These are phyloP conservation scores for Gardenia jasminoides DNA, from an alignment of 257 asterid species.

Conservation along the genomic window DNA sequence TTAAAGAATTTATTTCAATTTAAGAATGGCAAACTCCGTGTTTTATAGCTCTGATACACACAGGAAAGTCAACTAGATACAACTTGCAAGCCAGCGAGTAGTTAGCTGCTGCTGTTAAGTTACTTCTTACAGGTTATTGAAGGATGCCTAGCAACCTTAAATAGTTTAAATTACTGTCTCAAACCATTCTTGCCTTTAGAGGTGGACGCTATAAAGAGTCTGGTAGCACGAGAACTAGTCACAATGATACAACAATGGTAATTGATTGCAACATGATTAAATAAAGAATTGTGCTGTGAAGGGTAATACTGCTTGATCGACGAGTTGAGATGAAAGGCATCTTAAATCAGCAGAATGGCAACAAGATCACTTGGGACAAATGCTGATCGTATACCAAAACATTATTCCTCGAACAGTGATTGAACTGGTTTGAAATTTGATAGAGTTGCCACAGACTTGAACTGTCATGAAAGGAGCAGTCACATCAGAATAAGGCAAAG, in stretches of 20 bases:
- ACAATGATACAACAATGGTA: constrained; percentile 37
- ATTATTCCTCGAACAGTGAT: constrained; percentile 49
- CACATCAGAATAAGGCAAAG: background rate
- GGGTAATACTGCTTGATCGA: constrained; percentile 22
- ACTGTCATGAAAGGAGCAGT: constrained; percentile 45
- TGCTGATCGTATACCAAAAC: constrained; percentile 27
- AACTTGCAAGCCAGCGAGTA: constrained; percentile 47
- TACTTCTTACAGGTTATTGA: constrained; percentile 21
- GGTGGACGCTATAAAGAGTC: constrained; percentile 28
- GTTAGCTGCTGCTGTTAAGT: constrained; percentile 44
- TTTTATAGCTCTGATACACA: constrained; percentile 15
- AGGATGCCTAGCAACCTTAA: constrained; percentile 12
- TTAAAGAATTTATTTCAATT: constrained; percentile 5
- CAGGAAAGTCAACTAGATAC: constrained; percentile 14
- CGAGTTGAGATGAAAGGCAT: constrained; percentile 14
- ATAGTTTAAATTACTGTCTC: constrained; percentile 36
- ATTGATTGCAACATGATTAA: constrained; percentile 40
- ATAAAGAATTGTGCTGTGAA: constrained; percentile 46
- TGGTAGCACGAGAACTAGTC: constrained; percentile 36
- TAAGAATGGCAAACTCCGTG: background rate
- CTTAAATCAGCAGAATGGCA: constrained; percentile 32
- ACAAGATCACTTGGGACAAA: constrained; percentile 28
- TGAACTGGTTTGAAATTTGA: constrained; percentile 43
- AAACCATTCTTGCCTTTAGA: constrained; percentile 43
- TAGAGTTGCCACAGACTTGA: constrained; percentile 72